Base-by-base conservation (phyloP, 2,329 filamentous ascomycete species). In the Celoporthe dispersa region DNA sequence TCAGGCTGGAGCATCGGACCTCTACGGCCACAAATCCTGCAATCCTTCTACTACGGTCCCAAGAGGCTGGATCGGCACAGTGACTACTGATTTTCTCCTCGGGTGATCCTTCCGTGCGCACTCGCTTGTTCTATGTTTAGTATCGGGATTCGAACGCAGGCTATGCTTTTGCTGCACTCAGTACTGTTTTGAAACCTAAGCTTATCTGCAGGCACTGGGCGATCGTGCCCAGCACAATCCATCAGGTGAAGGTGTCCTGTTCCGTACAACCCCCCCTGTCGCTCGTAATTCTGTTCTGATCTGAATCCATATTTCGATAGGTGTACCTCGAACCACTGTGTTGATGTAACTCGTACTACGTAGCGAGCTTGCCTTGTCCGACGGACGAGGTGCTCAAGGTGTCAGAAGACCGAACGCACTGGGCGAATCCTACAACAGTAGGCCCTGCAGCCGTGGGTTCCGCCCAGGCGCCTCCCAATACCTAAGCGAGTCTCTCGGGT, bases 51-150 rank as follows among this genome's bases (percentile, higher is more conserved):
- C 35, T 25, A 33, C 28, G 33, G 53, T 59, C 53, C 64, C 64
- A 19, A 60, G n/a, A 66, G 37, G 53, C 37, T 66, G 53, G 64
- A 59, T 66, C 51, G 39, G 64, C 64, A 28, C 25, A 39, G 31
- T 44, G n/a, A 55, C 28, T 33, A 55, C 22, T 44, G 11, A 59
- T 8, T 37, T n/a, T 19, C 41, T 31, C 14, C 60, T 63, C 60
- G 60, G 57, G 37, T 63, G 60, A 63, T 41, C 37, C 60, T 63
- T 44, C 60, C 35, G 60, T 63, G 8, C n/a, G 60, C 60, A 44
- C 25, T 16, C 16, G 16, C 37, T 44, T 62, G 59, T 62, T 31
- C 60, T 63, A 63, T 63, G 37, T 63, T 63, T 63, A 63, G 60
- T n/a, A 63, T 25, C 37, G 37, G 35, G 25, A 22, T 28, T 14